Base-by-base conservation (phyloP, 2,329 filamentous ascomycete species). In the Falciphora oryzae region DNA sequence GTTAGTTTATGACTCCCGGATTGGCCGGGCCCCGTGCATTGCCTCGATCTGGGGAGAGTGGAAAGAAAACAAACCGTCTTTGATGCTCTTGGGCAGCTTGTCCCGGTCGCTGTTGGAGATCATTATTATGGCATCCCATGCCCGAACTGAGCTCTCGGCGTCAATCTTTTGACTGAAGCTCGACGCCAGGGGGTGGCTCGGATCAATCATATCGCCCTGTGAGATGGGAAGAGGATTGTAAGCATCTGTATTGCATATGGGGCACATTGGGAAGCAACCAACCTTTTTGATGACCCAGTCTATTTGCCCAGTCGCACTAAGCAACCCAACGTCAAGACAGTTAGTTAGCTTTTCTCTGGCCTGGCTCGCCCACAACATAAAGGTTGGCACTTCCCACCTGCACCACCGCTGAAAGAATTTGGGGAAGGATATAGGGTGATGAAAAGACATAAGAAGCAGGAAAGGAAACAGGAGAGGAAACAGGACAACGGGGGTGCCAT, bases 11-110 rank as follows among this genome's bases (percentile, higher is more conserved):
- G 44, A 25, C 18, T 8, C 22, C 44, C 11, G 7, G 2, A 4
- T 50, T 25, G 8, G 13, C 13, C 10, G 32, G 10, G 10, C 32
- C 32, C 32, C 32, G 4, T 11, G 32, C 32, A 14, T 8, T 6
- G 29, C 29, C 29, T 29, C 29, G 29, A 29, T 29, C 29, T 6
- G 38, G 38, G 5, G 16, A 44, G 6, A 10, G 22, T 10, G 18
- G n/a, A 25, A n/a, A 18, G 22, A 11, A 32, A 10, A 53, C 44
- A 22, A n/a, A 53, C 44, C 44, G 22, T 53, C 44, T 16, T 70
- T 67, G 62, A 75, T 76, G 44, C 74, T 73, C 16, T 77, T 77
- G 1, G 73, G 69, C 18, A 79, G 67, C 0, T 74, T 53, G 44
- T 53, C 44, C 6, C 44, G n/a, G 44, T 53, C 44, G 44, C 44